Percentiles rank a stretch among this genome's conserved stretches.
Conservation (phyloP, 176 grass and related monocot genomes). For the Aechmea fasciata region DNA sequence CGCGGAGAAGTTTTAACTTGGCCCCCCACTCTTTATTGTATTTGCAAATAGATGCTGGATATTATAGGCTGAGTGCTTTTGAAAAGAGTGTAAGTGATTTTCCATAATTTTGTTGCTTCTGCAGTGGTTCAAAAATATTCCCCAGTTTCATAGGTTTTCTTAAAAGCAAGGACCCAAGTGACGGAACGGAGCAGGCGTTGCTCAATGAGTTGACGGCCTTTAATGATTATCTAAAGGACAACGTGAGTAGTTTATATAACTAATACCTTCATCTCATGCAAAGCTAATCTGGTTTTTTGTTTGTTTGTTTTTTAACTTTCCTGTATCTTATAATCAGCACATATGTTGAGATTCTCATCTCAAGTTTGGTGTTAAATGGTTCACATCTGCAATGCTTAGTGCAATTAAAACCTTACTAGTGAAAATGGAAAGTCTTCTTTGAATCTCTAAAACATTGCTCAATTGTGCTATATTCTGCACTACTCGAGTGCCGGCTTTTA, state of each 20-base stretch:
- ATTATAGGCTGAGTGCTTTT: not conserved
- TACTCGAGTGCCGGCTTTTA: too few species aligned
- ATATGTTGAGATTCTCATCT: not conserved
- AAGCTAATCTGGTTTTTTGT: conserved; percentile 3
- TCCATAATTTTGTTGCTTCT: conserved; percentile 11
- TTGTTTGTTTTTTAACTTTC: not conserved
- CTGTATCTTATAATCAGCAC: not conserved
- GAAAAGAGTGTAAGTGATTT: not conserved
- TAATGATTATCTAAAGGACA: conserved; percentile 68
- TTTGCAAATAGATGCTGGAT: not conserved
- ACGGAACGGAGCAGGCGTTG: conserved; percentile 70
- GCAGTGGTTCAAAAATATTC: conserved; percentile 85
- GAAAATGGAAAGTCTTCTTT: not conserved
- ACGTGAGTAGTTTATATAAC: conserved; percentile 38
- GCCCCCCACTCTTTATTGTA: conserved; percentile 1
- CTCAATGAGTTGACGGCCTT: conserved; percentile 53
- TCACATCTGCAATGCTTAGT: not conserved
- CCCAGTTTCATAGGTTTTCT: conserved; percentile 79
- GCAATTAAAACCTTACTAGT: not conserved
- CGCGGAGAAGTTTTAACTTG: not conserved
- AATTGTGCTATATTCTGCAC: not conserved
- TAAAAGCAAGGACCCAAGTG: conserved; percentile 75
- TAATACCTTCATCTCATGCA: conserved; percentile 10
- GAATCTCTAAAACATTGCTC: not conserved
- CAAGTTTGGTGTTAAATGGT: not conserved